Base-by-base conservation (phyloP, 805 yeast genomes). In the Spathaspora gorwiae region DNA sequence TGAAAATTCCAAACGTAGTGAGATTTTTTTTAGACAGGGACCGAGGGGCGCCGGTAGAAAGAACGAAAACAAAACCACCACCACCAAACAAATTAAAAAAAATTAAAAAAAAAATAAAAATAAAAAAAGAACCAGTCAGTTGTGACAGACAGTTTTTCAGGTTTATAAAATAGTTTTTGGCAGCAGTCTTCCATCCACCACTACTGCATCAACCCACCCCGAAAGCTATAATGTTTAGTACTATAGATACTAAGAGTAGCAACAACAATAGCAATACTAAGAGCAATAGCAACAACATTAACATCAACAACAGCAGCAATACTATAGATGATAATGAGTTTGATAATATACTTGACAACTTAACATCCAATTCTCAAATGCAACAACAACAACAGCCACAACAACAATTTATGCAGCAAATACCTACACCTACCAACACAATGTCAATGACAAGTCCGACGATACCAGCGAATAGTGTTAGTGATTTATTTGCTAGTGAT, bases 401-500 rank as follows among this genome's bases (percentile, higher is more conserved):
- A 5, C 32, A 29, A 11, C 32, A 29, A 5, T 29, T 9, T 11
- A 29, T 29, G 12, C 12, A 9, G 24, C 40, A 13, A 26, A 38
- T 30, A 26, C 19, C 14, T 24, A 38, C 15, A 26, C 39, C 19
- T 6, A 30, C 35, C 4, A 39, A 26, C 10, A 27, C 41, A 30
- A 29, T 33, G 12, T 26, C 41, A 8, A 39, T 39, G 41, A 8
- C 30, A 32, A 30, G 19, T 12, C 30, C 41, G 26, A 33, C 29
- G 6, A 26, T 39, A 15, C 26, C 30, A 5, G 35, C 41, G 3
- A 39, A 39, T 39, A 39, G 35, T 11, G 41, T 39, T 19, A 39
- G 41, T 24, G 41, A 39, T 19, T 39, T 39, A 19, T 39, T 39
- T 73, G 71, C 48, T 13, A 39, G 19, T 6, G 43, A 44, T 33